Base-by-base conservation (phyloP, 257 asterid species). In the Fraxinus quadrangulata region DNA sequence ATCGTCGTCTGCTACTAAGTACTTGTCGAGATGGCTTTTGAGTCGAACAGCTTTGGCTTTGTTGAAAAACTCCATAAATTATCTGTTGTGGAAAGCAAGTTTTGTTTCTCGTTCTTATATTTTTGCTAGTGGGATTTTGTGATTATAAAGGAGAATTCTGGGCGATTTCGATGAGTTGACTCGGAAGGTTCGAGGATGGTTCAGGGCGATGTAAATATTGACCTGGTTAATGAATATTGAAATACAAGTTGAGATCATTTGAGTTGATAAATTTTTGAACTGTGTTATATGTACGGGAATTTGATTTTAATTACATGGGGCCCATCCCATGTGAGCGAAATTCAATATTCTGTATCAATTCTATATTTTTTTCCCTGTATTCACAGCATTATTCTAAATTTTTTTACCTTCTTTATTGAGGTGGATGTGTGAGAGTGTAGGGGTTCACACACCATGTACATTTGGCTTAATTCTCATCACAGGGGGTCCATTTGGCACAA, bases 1-100 rank as follows among this genome's bases (percentile, higher is more conserved):
- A 77, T 91, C 97, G 9, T 85, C 89, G 71, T 88, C 89, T 14
- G 97, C 97, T 5, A 86, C 80, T 2, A 91, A 81, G 86, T 87
- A 91, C 59, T 91, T 91, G 2, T 92, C 91, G 0, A 84, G 85
- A 80, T 89, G 97, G 78, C 94, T 82, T 74, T 85, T 89, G 12
- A 93, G 88, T 13, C 93, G 83, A 5, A 93, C 87, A 9, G 85
- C 84, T 85, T 84, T 89, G 1, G 96, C 92, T 4, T 80, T 83
- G 79, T 75, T 75, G 67, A 91, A 89, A 7, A 89, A 86, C 76
- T 89, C 96, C 92, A 90, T 90, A 8, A 5, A n/a, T 49, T 12
- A 42, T 37, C n/a, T 12, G 2, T 19, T 24, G 59, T 63, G 21
- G 34, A 81, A 72, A 75, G 17, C 13, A 40, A n/a, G 74, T 28